Conservation (phyloP, 345 rosid species). For the Excoecaria cochinchinensis region DNA sequence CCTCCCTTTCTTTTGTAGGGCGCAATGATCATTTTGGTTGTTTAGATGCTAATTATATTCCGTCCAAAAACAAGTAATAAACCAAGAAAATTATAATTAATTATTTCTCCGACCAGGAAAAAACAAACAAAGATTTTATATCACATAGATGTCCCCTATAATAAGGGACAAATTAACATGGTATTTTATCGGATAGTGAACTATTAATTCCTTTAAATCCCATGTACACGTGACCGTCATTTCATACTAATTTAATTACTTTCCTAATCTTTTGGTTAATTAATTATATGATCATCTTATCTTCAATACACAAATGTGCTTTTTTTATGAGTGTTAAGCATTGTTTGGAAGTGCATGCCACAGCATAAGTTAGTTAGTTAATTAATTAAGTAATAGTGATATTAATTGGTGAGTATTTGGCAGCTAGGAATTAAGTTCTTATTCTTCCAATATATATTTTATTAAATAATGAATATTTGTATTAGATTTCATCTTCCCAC, state of each 20-base stretch:
- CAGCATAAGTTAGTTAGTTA: neutral
- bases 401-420: neutral
- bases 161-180: conserved; percentile 9
- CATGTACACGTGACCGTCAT: too few relatives aligned
- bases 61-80: neutral
- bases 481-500: conserved; percentile 1
- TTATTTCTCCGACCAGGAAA: conserved; percentile 18
- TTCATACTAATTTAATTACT: too few relatives aligned
- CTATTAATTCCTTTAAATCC: neutral
- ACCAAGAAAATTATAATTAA: neutral
- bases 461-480: neutral
- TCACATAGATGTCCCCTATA: conserved; percentile 11
- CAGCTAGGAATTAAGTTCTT: too few relatives aligned
- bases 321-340: neutral
- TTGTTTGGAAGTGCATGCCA: conserved; percentile 12
- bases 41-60: neutral
- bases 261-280: too few relatives aligned
- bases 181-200: neutral
- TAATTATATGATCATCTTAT: too few relatives aligned
- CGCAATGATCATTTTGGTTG: neutral
- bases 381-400: neutral
- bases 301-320: neutral
- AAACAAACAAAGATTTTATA: neutral
- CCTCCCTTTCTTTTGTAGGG: neutral
- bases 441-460: neutral